Conservation (phyloP, 2,329 filamentous ascomycete species). For the Stromatinia cepivora region DNA sequence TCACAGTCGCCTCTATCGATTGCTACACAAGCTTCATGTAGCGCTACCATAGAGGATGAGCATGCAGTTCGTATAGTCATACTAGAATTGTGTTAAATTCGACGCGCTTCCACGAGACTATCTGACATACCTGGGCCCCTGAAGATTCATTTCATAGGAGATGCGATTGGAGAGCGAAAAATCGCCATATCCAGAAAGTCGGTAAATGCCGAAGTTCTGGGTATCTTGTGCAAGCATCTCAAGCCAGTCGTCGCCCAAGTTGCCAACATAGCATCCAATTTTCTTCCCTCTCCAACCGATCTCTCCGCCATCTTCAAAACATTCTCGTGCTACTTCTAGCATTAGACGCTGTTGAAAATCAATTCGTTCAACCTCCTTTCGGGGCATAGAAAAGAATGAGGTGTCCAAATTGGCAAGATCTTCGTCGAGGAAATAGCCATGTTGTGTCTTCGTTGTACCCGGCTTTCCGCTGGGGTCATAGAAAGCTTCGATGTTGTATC, state of each 20-base stretch:
- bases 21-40: slow-evolving; percentile 44
- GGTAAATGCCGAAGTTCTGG: slow-evolving; percentile 32
- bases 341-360: slow-evolving; percentile 37
- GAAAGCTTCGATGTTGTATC: slow-evolving; percentile 28
- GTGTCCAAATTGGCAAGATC: slow-evolving; percentile 26
- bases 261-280: slow-evolving; percentile 27
- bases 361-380: slow-evolving; percentile 23
- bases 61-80: slow-evolving; percentile 50
- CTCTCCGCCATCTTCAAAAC: slow-evolving; percentile 32
- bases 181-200: slow-evolving; percentile 40
- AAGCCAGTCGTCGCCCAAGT: neutral
- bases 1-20: slow-evolving; percentile 23
- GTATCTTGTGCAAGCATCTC: neutral
- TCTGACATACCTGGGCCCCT: too few species aligned
- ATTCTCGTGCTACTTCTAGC: slow-evolving; percentile 36
- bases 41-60: slow-evolving; percentile 53
- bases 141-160: slow-evolving; percentile 46
- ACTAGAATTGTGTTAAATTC: slow-evolving; percentile 35
- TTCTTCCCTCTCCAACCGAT: slow-evolving; percentile 40
- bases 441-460: neutral
- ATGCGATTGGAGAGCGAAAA: slow-evolving; percentile 46
- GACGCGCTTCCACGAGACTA: too few species aligned
- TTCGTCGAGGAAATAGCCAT: slow-evolving; percentile 32
- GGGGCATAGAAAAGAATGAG: slow-evolving; percentile 27
- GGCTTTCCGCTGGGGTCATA: slow-evolving; percentile 16